These are phyloP conservation scores for Eucalyptus marginata DNA, from an alignment of 345 rosid genomes.

Conservation along the genomic window DNA sequence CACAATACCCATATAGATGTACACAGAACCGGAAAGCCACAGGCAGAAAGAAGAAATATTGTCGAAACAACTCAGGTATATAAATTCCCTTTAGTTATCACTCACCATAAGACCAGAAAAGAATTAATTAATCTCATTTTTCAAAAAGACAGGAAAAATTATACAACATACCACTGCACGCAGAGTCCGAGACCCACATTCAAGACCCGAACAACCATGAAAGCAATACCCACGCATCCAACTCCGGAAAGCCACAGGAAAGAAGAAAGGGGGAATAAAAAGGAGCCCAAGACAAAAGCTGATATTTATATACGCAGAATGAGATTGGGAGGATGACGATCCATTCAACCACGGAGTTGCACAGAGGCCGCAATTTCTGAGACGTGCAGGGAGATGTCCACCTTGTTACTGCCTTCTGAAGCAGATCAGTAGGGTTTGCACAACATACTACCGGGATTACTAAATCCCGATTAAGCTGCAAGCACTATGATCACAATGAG, in stretches of 20 bases:
- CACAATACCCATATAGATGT: neutral
- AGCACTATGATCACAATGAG: conserved; percentile 73
- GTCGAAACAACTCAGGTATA: neutral
- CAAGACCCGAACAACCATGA: neutral
- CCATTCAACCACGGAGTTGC: neutral
- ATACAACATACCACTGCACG: neutral
- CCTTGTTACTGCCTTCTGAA: neutral
- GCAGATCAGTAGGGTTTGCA: neutral
- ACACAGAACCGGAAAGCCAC: neutral
- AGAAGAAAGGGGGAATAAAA: neutral
- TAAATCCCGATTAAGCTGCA: conserved; percentile 28
- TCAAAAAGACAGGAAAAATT: neutral
- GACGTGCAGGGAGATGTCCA: neutral
- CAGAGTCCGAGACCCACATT: neutral
- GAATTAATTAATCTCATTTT: neutral
- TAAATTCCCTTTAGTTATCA: neutral
- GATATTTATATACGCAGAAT: neutral
- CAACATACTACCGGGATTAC: neutral
- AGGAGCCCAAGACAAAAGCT: neutral
- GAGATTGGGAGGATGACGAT: neutral
- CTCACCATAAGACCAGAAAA: neutral
- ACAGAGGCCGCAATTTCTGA: neutral
- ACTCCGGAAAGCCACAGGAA: neutral
- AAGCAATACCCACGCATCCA: neutral
- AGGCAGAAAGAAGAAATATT: neutral